Evolutionary conservation across 306 rosid genomes (phyloP), one percentile per base, ranked within the genome.

Genomic region (Neltuma alba): DNA sequence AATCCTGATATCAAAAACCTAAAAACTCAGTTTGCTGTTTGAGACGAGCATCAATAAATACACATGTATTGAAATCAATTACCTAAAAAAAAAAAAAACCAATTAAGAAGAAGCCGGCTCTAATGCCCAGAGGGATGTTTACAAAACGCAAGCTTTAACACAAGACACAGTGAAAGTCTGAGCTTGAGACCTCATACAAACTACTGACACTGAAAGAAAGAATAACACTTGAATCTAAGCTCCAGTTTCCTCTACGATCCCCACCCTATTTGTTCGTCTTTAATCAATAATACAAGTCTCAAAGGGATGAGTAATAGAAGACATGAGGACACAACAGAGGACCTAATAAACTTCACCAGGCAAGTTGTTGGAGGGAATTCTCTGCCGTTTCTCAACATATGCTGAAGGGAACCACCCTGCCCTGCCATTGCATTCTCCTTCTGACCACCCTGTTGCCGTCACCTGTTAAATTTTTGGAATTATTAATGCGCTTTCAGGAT

Each of bases 381-480:
- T 83, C 81, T 92, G 97, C 58, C 98, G 91, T 89, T 87, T 95
- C 92, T 91, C 97, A 48, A 93, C 96, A 47, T 79, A 90, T 40
- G 84, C 83, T 20, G 97, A 89, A 70, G 99, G 98, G 87, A 95
- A 95, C 99, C 99, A 95, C 68, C 99, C 99, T 9, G 89, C 92
- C 71, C 75, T 85, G 28, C 99, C 98, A 38, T 87, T 91, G 88
- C 94, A 93, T 86, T 95, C 98, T 72, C 99, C 99, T 89, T 95
- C 99, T 41, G 99, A 88, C 99, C 99, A 95, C 57, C 99, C 99
- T 54, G 97, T 58, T 62, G 86, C 68, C 68, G 71, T 93, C 83
- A 91, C 93, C 98, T 95, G 91, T 2, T 62, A 40, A 73, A 80
- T 61, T 74, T 74, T 36, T 44, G 44, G 27, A 45, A 79, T 55